A percentile compares a stretch with the other conserved stretches of the same genome.
These are phyloP conservation scores for Cicer cuneatum DNA, from an alignment of 306 rosid species.

Conservation along the genomic window DNA sequence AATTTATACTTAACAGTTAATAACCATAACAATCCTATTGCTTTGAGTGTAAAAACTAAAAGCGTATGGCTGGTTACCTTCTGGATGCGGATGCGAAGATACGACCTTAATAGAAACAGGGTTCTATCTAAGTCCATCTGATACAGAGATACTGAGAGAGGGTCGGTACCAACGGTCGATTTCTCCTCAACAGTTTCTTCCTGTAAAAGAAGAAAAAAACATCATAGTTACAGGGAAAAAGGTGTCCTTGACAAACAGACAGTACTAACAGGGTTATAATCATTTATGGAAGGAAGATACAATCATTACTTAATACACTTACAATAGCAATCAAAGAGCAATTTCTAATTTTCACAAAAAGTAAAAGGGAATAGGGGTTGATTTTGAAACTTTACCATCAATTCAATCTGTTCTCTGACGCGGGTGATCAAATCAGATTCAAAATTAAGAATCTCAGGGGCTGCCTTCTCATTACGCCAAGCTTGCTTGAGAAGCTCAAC, in stretches of 20 bases:
- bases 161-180: conserved; percentile 58
- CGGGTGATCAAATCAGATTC: conserved; percentile 64
- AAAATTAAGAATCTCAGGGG: conserved; percentile 67
- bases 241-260: background rate
- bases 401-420: conserved; percentile 66
- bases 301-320: background rate
- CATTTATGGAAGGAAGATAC: background rate
- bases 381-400: conserved; percentile 54
- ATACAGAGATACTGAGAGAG: conserved; percentile 80
- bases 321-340: background rate
- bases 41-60: conserved; percentile 2
- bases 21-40: background rate
- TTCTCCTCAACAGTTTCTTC: conserved; percentile 86
- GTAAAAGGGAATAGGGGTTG: conserved; percentile 23
- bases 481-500: conserved; percentile 56
- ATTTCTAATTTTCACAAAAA: background rate
- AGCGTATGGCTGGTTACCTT: conserved; percentile 58
- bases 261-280: background rate
- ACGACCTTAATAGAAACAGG: conserved; percentile 81
- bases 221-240: conserved; percentile 11
- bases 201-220: conserved; percentile 48
- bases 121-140: conserved; percentile 97
- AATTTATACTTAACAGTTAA: conserved; percentile 13
- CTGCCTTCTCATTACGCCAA: conserved; percentile 59
- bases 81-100: conserved; percentile 82